These are phyloP conservation scores for Hypoxylon sp. DNA, from an alignment of 2,329 filamentous ascomycete species.

Conservation along the genomic window DNA sequence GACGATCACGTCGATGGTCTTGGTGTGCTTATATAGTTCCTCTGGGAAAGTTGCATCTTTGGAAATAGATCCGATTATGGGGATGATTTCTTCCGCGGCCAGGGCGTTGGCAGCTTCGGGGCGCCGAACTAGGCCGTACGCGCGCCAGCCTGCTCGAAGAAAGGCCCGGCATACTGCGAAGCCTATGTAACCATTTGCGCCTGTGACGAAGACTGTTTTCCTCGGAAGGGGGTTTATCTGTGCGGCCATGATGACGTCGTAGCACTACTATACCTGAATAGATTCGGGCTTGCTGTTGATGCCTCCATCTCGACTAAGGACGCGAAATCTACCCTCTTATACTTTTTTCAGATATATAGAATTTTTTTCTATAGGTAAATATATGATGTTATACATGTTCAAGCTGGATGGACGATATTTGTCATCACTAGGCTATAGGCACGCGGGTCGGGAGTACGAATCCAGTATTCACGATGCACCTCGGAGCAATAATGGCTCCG, in stretches of 20 bases:
- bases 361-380: neutral
- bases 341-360: neutral
- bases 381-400: neutral
- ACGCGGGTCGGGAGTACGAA: neutral
- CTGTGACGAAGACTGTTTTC: conserved; percentile 61
- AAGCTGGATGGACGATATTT: conserved; percentile 12
- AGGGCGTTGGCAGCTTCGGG: conserved; percentile 52
- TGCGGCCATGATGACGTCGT: conserved; percentile 25
- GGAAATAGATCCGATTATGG: conserved; percentile 59
- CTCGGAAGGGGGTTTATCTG: conserved; percentile 3
- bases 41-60: conserved; percentile 52
- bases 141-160: conserved; percentile 61
- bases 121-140: conserved; percentile 62
- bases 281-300: neutral
- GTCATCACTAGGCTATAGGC: conserved; percentile 16
- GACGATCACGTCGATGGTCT: conserved; percentile 60
- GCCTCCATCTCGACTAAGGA: conserved; percentile 5
- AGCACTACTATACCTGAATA: neutral
- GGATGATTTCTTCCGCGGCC: conserved; percentile 57
- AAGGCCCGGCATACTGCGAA: conserved; percentile 63
- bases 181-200: conserved; percentile 66
- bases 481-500: conserved; percentile 40
- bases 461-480: neutral
- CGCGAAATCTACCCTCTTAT: conserved; percentile 17
- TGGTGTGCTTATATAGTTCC: conserved; percentile 47